Conservation (phyloP, 768 basidiomycete species). For the Boletus edulis region DNA sequence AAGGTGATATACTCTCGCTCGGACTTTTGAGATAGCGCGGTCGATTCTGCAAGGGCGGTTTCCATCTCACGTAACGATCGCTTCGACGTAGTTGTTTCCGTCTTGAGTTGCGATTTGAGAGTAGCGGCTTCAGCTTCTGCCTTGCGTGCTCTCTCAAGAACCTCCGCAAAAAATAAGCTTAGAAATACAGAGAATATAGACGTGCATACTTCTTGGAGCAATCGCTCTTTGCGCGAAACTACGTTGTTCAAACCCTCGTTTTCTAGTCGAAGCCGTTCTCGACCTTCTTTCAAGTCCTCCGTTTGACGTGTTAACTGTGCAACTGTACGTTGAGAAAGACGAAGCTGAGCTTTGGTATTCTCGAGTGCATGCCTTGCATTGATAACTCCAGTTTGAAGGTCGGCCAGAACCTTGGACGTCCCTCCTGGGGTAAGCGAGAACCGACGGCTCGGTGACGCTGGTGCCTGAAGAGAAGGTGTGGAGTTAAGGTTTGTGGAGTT, state of each 20-base stretch:
- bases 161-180: constrained; percentile 36
- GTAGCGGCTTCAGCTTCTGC: constrained; percentile 74
- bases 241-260: constrained; percentile 89
- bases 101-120: constrained; percentile 71
- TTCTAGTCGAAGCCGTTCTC: constrained; percentile 78
- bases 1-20: constrained; percentile 82
- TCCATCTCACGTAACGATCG: constrained; percentile 83
- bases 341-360: constrained; percentile 79
- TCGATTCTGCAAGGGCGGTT: constrained; percentile 65
- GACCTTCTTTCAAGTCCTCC: constrained; percentile 84
- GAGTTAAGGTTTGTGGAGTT: constrained; percentile 30
- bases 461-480: constrained; percentile 42
- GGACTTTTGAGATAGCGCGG: constrained; percentile 72
- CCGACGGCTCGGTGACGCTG: constrained; percentile 49
- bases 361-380: constrained; percentile 80
- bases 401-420: constrained; percentile 85
- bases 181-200: neutral
- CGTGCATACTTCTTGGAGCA: constrained; percentile 75
- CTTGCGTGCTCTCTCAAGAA: constrained; percentile 81
- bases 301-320: constrained; percentile 82
- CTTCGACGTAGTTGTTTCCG: constrained; percentile 69
- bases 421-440: constrained; percentile 69
- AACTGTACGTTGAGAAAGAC: constrained; percentile 79
- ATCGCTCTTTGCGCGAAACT: constrained; percentile 80
- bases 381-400: constrained; percentile 80